Conservation (phyloP, 495 filamentous ascomycete species). For the Penicillium antarcticum region DNA sequence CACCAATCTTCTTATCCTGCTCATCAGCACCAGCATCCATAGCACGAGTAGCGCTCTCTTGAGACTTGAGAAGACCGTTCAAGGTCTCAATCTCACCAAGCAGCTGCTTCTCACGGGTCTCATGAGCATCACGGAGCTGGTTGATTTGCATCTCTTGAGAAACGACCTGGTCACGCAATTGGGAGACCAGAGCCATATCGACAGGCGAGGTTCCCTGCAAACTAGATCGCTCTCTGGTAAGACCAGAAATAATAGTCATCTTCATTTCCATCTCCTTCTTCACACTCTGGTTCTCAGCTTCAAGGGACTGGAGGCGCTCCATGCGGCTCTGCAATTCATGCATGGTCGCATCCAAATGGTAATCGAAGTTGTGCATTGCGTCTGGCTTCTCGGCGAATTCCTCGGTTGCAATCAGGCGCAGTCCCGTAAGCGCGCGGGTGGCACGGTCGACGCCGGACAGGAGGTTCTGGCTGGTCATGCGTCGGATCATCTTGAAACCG, state of each 20-base stretch:
- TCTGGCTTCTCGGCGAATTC: conserved; percentile 81
- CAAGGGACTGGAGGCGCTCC: conserved; percentile 84
- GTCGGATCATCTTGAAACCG: conserved; percentile 65
- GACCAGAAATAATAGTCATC: conserved; percentile 87
- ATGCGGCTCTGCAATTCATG: conserved; percentile 84
- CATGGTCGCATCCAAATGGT: conserved; percentile 88
- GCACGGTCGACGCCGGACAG: conserved; percentile 81
- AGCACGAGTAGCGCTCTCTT: conserved; percentile 38
- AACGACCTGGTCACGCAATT: conserved; percentile 80
- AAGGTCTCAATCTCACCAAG: conserved; percentile 64
- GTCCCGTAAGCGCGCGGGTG: conserved; percentile 83
- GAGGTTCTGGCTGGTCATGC: conserved; percentile 91
- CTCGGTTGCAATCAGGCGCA: conserved; percentile 82
- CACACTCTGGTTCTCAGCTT: conserved; percentile 75
- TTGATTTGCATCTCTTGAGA: conserved; percentile 79
- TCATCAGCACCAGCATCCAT: conserved; percentile 44
- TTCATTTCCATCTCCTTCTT: conserved; percentile 97
- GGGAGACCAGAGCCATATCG: conserved; percentile 88
- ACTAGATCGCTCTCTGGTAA: conserved; percentile 87
- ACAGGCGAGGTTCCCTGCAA: conserved; percentile 79
- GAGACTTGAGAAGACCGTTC: conserved; percentile 52
- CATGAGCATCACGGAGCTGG: conserved; percentile 68
- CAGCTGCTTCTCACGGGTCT: conserved; percentile 70
- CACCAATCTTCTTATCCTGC: conserved; percentile 61
- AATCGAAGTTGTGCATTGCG: conserved; percentile 85